These are phyloP conservation scores for Ophiostoma sp. DNA, from an alignment of 2,329 filamentous ascomycete species.

Conservation along the genomic window DNA sequence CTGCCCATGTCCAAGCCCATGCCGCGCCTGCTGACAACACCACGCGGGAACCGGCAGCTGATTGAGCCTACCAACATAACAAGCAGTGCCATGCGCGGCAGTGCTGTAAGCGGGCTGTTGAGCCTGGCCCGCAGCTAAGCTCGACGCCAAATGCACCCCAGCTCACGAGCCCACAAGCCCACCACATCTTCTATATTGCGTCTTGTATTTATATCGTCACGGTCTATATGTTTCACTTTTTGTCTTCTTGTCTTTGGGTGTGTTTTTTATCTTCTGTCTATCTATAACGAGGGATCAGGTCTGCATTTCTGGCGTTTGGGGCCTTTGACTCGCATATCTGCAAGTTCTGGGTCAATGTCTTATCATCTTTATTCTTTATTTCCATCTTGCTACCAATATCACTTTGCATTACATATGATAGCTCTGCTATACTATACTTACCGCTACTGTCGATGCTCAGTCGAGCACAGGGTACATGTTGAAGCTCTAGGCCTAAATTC, in stretches of 20 bases:
- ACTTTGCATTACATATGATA: no score
- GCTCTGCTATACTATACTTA: no score
- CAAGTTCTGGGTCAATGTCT: not conserved
- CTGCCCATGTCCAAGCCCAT: not conserved
- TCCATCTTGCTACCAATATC: no score
- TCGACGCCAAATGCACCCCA: not conserved
- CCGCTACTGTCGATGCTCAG: no score
- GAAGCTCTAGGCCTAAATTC: no score
- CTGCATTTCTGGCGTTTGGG: constrained; percentile 9
- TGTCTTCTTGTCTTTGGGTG: not conserved
- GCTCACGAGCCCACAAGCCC: not conserved
- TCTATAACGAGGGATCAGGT: constrained; percentile 12
- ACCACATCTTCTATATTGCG: not conserved
- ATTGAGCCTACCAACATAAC: constrained; percentile 31
- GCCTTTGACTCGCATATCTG: not conserved
- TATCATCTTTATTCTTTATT: not conserved
- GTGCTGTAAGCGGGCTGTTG: constrained; percentile 49
- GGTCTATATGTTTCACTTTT: not conserved
- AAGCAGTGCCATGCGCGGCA: constrained; percentile 44
- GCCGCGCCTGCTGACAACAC: constrained; percentile 17
- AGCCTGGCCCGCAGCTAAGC: constrained; percentile 32
- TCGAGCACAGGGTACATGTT: not conserved
- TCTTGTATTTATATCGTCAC: constrained; percentile 11
- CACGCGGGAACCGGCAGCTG: constrained; percentile 18
- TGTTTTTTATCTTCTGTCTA: not conserved